Percentiles rank a stretch among this genome's conserved stretches.
Conservation (phyloP, 768 basidiomycete genomes). For the Termitomyces sp. region DNA sequence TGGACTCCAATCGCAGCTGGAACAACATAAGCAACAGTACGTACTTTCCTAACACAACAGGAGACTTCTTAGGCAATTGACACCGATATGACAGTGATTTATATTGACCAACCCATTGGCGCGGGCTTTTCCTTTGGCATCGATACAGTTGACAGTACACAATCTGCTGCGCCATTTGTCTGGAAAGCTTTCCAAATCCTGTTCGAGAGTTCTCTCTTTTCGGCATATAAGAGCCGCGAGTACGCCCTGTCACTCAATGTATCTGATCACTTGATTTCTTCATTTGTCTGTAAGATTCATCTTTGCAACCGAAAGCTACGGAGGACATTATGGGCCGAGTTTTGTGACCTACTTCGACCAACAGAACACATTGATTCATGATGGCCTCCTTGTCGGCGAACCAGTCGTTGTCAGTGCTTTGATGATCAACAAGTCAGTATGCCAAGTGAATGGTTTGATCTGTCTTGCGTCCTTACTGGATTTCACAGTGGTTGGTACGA, state of each 20-base stretch:
- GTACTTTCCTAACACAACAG: constrained; percentile 12
- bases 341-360: constrained; percentile 65
- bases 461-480: background rate
- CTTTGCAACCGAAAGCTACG: constrained; percentile 65
- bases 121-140: constrained; percentile 62
- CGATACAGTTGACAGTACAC: constrained; percentile 54
- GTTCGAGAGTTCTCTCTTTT: constrained; percentile 53
- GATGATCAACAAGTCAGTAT: constrained; percentile 58
- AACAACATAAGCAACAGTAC: constrained; percentile 64
- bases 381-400: constrained; percentile 44
- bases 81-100: constrained; percentile 46
- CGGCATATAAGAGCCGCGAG: constrained; percentile 52
- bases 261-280: background rate
- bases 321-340: constrained; percentile 63
- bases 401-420: constrained; percentile 53
- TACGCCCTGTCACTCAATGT: constrained; percentile 21
- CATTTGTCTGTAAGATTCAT: constrained; percentile 42
- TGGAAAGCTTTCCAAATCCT: constrained; percentile 65
- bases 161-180: constrained; percentile 52
- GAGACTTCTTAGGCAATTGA: background rate
- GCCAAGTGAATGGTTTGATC: background rate
- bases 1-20: constrained; percentile 40
- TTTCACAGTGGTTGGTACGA: constrained; percentile 58
- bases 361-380: constrained; percentile 52
- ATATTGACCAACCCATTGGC: constrained; percentile 68